Evolutionary conservation across 2,329 filamentous ascomycete genomes (phyloP).

Genomic region (Xylaria hypoxylon): DNA sequence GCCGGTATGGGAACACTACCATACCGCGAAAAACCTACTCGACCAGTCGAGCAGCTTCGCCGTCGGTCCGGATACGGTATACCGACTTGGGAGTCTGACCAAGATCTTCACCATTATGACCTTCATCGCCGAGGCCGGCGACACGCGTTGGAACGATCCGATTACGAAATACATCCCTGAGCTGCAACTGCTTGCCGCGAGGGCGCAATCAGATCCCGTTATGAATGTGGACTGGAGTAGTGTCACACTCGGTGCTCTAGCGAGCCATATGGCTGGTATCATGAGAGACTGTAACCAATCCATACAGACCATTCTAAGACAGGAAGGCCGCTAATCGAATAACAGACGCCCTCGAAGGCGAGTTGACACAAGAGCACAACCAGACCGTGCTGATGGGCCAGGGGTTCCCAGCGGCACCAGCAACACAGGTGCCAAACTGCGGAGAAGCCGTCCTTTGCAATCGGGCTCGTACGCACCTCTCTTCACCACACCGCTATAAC

Average conservation of each 20-base stretch:
- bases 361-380: slow-evolving; percentile 48
- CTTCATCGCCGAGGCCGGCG: slow-evolving; percentile 48
- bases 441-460: slow-evolving; percentile 43
- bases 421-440: slow-evolving; percentile 40
- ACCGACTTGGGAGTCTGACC: slow-evolving; percentile 49
- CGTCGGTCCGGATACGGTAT: slow-evolving; percentile 48
- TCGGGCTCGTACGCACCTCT: slow-evolving; percentile 40
- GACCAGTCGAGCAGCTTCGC: slow-evolving; percentile 39
- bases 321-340: slow-evolving; percentile 6
- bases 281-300: slow-evolving; percentile 46
- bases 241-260: slow-evolving; percentile 48
- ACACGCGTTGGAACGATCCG: slow-evolving; percentile 47
- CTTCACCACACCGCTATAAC: neutral
- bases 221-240: slow-evolving; percentile 44
- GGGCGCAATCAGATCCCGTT: slow-evolving; percentile 42
- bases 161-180: slow-evolving; percentile 48
- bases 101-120: slow-evolving; percentile 52
- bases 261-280: slow-evolving; percentile 50
- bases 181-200: slow-evolving; percentile 42
- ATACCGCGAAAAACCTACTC: slow-evolving; percentile 45
- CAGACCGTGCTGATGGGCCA: slow-evolving; percentile 42
- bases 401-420: slow-evolving; percentile 46
- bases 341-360: slow-evolving; percentile 45
- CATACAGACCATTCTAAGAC: neutral
- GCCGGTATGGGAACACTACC: slow-evolving; percentile 48